These are phyloP conservation scores for Grammothele lineata DNA, from an alignment of 768 basidiomycete genomes.

Conservation along the genomic window DNA sequence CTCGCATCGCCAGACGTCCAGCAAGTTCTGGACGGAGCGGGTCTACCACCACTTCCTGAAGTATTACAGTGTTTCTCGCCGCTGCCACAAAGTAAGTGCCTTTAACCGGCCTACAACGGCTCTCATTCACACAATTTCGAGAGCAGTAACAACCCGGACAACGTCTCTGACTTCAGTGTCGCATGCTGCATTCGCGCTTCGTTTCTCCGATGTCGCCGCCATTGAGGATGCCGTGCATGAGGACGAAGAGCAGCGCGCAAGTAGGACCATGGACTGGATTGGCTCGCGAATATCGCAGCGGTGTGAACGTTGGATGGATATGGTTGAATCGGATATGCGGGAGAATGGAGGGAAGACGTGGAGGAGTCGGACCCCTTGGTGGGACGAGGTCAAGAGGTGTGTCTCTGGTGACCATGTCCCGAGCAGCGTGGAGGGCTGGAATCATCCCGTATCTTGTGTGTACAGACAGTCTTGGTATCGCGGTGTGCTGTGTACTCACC, in stretches of 20 bases:
- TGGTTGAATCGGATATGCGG: conserved; percentile 45
- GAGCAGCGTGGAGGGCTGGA: conserved; percentile 74
- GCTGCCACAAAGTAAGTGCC: conserved; percentile 64
- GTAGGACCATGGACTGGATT: conserved; percentile 85
- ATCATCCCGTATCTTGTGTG: conserved; percentile 79
- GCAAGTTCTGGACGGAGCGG: conserved; percentile 51
- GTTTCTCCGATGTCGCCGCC: conserved; percentile 73
- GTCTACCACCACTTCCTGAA: conserved; percentile 65
- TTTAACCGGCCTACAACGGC: too few relatives aligned
- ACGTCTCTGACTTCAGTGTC: conserved; percentile 65
- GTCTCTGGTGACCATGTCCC: conserved; percentile 75
- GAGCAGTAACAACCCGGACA: conserved; percentile 80
- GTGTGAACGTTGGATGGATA: conserved; percentile 68
- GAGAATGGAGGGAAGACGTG: conserved; percentile 27
- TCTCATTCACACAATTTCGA: not conserved
- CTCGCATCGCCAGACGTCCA: conserved; percentile 67
- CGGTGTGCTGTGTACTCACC: not conserved
- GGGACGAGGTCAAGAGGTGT: conserved; percentile 79
- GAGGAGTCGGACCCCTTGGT: conserved; percentile 66
- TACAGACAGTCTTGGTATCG: not conserved
- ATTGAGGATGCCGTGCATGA: conserved; percentile 73
- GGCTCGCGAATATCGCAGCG: conserved; percentile 61
- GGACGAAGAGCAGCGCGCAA: conserved; percentile 74
- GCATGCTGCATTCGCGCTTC: conserved; percentile 67
- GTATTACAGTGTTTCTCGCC: conserved; percentile 85